A percentile compares a stretch with the other conserved stretches of the same genome.
phyloP scores from a whole-genome alignment of 2,329 filamentous ascomycete species.

The Coniochaeta hoffmannii region DNA sequence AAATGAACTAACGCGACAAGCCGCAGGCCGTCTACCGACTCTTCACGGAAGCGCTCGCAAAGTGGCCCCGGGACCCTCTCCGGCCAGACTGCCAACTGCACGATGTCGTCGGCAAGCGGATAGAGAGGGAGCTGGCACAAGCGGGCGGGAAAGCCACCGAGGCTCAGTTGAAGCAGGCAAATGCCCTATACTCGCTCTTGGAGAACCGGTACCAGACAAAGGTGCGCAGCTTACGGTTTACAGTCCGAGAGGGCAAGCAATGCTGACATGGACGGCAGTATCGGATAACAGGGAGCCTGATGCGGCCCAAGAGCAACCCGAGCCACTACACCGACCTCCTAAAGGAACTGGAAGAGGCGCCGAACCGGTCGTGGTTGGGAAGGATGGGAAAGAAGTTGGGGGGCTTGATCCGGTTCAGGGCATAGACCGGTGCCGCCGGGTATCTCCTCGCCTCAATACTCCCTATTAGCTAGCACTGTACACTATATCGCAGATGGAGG shows the following conservation, averaged over 20 bases:
- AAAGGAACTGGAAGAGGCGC: slow-evolving; percentile 55
- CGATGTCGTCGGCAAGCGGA: slow-evolving; percentile 40
- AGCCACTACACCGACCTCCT: slow-evolving; percentile 56
- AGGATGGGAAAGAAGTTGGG: slow-evolving; percentile 46
- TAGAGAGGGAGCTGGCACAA: slow-evolving; percentile 27
- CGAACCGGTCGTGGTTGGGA: slow-evolving; percentile 45
- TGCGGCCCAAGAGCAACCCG: slow-evolving; percentile 55
- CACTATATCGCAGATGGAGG: slow-evolving; percentile 5
- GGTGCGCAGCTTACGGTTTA: slow-evolving; percentile 28
- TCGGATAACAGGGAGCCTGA: slow-evolving; percentile 38
- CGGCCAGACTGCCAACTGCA: slow-evolving; percentile 57
- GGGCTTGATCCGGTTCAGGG: slow-evolving; percentile 47
- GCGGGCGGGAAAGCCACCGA: slow-evolving; percentile 23
- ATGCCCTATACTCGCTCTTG: slow-evolving; percentile 51
- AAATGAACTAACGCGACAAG: no score
- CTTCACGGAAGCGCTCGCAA: slow-evolving; percentile 41
- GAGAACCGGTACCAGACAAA: slow-evolving; percentile 51
- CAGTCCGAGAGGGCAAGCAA: neutral
- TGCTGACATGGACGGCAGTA: slow-evolving; percentile 27
- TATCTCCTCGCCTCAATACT: no score
- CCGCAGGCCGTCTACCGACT: slow-evolving; percentile 35
- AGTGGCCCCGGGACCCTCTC: slow-evolving; percentile 58
- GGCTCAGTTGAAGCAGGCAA: slow-evolving; percentile 47
- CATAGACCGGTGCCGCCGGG: neutral
- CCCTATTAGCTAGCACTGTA: neutral